Conservation (phyloP, 1,284 basidiomycete genomes). For the Moesziomyces sp. region DNA sequence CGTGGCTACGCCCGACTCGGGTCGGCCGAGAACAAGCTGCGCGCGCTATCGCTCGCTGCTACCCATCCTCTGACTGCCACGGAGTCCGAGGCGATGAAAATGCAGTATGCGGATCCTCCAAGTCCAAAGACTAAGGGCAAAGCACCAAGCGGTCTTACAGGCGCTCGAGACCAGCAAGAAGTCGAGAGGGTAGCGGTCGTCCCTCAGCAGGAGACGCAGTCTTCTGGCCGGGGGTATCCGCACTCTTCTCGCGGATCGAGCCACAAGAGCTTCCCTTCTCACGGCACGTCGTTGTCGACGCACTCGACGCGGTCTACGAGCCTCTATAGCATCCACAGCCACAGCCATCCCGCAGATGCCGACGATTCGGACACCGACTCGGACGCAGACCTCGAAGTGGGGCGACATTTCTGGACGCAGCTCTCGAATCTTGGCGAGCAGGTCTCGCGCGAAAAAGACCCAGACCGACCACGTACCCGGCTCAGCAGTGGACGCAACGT, state of each 20-base stretch:
- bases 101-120: no score
- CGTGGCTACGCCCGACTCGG: no score
- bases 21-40: conserved; percentile 9
- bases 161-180: no score
- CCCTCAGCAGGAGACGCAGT: no score
- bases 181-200: no score
- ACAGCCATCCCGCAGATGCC: not conserved
- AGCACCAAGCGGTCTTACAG: no score
- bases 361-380: conserved; percentile 2
- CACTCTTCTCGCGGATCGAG: conserved; percentile 14
- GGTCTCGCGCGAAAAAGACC: conserved; percentile 10
- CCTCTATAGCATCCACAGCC: conserved; percentile 15
- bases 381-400: conserved; percentile 13
- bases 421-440: conserved; percentile 19
- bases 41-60: conserved; percentile 19
- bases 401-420: conserved; percentile 23
- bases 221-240: not conserved
- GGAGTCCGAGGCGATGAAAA: no score
- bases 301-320: conserved; percentile 15
- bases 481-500: not conserved
- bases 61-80: conserved; percentile 2
- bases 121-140: no score
- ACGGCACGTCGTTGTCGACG: conserved; percentile 8
- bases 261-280: conserved; percentile 15
- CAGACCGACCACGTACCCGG: not conserved